Percentiles rank a stretch among this genome's conserved stretches.
Conservation (phyloP, 2,329 filamentous ascomycete species). For the Thelonectria rubi region DNA sequence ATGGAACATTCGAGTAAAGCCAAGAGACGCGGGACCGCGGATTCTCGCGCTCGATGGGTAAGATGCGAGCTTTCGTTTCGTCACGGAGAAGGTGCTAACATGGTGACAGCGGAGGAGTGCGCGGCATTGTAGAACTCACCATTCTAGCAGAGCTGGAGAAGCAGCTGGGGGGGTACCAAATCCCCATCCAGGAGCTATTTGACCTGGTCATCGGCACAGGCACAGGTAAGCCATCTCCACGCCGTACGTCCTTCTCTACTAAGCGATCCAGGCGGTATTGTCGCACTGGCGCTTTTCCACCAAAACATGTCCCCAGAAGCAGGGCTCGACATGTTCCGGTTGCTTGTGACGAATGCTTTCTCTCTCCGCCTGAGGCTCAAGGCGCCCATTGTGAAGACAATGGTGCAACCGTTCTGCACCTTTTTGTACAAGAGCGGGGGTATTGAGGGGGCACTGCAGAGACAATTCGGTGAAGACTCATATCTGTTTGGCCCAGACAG, state of each 20-base stretch:
- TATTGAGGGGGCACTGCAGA: slow-evolving; percentile 14
- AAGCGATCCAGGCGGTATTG: slow-evolving; percentile 15
- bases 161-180: slow-evolving; percentile 5
- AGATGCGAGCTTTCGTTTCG: no score
- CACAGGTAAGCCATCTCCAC: slow-evolving; percentile 9
- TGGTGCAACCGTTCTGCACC: slow-evolving; percentile 18
- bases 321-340: slow-evolving; percentile 6
- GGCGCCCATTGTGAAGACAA: neutral
- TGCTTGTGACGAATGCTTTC: slow-evolving; percentile 13
- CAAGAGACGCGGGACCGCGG: slow-evolving; percentile 12
- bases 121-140: slow-evolving; percentile 19
- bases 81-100: neutral
- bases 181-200: slow-evolving; percentile 27
- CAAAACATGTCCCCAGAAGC: neutral
- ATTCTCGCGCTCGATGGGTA: slow-evolving; percentile 25
- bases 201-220: slow-evolving; percentile 29
- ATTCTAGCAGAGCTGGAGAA: slow-evolving; percentile 20
- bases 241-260: neutral
- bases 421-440: slow-evolving; percentile 15
- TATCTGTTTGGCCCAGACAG: slow-evolving; percentile 14
- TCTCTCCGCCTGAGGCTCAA: slow-evolving; percentile 1
- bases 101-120: slow-evolving; percentile 16
- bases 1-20: slow-evolving; percentile 27
- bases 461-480: neutral
- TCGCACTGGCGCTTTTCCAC: slow-evolving; percentile 23